A percentile compares a stretch with the other conserved stretches of the same genome.
These are phyloP conservation scores for Lactarius evosmus DNA, from an alignment of 768 basidiomycete genomes.

Conservation along the genomic window DNA sequence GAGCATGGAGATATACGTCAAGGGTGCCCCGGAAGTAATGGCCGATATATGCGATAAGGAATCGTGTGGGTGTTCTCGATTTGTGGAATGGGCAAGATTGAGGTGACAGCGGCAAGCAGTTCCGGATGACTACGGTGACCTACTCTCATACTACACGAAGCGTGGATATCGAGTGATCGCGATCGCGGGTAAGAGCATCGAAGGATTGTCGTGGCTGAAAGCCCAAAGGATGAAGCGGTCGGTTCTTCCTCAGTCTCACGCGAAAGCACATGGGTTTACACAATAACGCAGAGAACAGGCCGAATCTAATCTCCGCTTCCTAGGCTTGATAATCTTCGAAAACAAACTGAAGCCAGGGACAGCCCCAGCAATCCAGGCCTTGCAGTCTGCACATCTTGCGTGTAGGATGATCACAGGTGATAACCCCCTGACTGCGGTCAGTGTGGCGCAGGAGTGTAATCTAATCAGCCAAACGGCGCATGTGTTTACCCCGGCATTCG, in stretches of 20 bases:
- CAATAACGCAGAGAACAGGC: conserved; percentile 79
- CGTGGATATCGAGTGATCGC: conserved; percentile 98
- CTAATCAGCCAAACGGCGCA: conserved; percentile 85
- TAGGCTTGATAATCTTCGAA: conserved; percentile 96
- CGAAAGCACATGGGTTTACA: conserved; percentile 11
- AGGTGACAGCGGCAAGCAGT: conserved; percentile 46
- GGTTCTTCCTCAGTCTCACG: neutral
- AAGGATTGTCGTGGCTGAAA: conserved; percentile 92
- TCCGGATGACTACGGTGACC: conserved; percentile 93
- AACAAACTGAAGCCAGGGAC: conserved; percentile 96
- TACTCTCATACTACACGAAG: conserved; percentile 94
- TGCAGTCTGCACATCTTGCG: conserved; percentile 86
- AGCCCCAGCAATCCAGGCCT: conserved; percentile 80
- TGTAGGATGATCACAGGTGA: conserved; percentile 99
- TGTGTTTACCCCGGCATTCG: conserved; percentile 81
- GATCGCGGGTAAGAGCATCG: conserved; percentile 93
- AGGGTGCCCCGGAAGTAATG: conserved; percentile 99
- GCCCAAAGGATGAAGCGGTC: conserved; percentile 96
- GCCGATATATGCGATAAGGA: conserved; percentile 86
- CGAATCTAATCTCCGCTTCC: conserved; percentile 83
- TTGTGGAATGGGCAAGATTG: neutral
- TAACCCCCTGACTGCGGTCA: conserved; percentile 93
- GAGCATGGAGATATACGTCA: conserved; percentile 98
- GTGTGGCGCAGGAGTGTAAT: conserved; percentile 91
- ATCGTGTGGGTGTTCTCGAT: conserved; percentile 64